Conservation (phyloP, 176 grass and related monocot species). For the sorghum (Sorghum bicolor) region DNA sequence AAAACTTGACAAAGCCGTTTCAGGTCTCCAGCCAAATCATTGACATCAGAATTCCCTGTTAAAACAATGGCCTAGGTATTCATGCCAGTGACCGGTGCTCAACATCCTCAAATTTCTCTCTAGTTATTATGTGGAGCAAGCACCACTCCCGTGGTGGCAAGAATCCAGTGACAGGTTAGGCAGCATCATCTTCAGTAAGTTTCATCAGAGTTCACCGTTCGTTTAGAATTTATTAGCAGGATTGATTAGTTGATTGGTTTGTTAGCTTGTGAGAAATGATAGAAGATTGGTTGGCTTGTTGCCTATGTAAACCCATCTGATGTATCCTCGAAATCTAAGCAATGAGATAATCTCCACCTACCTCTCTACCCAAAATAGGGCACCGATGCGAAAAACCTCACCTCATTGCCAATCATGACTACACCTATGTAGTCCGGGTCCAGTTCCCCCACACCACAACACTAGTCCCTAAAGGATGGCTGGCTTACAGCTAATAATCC, state of each 20-base stretch:
- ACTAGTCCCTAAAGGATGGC: neutral
- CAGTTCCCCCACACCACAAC: neutral
- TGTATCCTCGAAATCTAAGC: neutral
- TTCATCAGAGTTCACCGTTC: neutral
- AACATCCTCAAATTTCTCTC: neutral
- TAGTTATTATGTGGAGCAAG: neutral
- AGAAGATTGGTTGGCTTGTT: neutral
- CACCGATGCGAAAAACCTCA: neutral
- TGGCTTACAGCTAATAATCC: constrained; percentile 5
- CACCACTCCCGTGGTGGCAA: neutral
- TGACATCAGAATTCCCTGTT: constrained; percentile 62
- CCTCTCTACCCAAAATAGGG: neutral
- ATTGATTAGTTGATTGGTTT: neutral
- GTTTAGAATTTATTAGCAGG: neutral
- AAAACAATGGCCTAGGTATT: constrained; percentile 19
- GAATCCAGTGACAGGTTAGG: neutral
- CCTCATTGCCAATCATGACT: neutral
- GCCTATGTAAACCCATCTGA: neutral
- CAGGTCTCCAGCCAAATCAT: constrained; percentile 77
- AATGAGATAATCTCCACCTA: neutral
- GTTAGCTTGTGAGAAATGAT: neutral
- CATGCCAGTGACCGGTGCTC: neutral
- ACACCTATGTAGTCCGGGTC: neutral
- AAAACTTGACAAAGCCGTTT: constrained; percentile 81
- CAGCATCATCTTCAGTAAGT: neutral